Evolutionary conservation across 2,329 filamentous ascomycete genomes (phyloP), one percentile per base, ranked within the genome.

Genomic region (Hymenoscyphus scutula): DNA sequence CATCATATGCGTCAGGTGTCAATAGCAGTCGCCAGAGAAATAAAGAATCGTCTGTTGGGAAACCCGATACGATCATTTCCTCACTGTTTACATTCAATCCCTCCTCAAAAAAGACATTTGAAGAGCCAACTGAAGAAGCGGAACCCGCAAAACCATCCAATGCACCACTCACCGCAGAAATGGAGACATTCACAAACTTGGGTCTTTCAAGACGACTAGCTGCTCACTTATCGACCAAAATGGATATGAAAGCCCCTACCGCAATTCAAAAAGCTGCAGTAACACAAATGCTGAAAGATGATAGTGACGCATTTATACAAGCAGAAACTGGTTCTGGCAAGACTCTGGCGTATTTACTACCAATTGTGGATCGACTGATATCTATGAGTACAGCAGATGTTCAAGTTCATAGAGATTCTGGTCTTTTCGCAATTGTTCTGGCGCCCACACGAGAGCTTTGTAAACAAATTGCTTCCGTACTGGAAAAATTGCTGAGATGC

Each of bases 321-420:
- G 96, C 95, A 2, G 90, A 99, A 78, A 99, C 95, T 0, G 95
- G 95, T 69, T 99, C 95, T 0, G 95, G 95, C 77, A 99, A 99
- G 79, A 99, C 95, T 0, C 79, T 99, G 64, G 91, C 95, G n/a
- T 99, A 99, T 74, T 82, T 99, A 4, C 79, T 99, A 6, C 95
- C 95, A 1, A 89, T 99, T 55, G 87, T 99, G 25, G 91, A 99
- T 74, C 84, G 92, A 27, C 89, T 99, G 23, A 85, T 97, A 76
- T 83, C 87, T 15, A 82, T 98, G 32, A 88, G 91, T 81, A 78
- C 69, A n/a, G 69, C 75, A 13, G 71, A 78, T 69, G 70, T 78
- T 71, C 80, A 83, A 69, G 84, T 97, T 54, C 88, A 92, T 71
- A 84, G 95, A 67, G 88, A 94, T 70, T 96, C 92, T 11, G 95